phyloP scores from a whole-genome alignment of 2,329 filamentous ascomycete genomes.

The Ilyonectria mors-panacis region DNA sequence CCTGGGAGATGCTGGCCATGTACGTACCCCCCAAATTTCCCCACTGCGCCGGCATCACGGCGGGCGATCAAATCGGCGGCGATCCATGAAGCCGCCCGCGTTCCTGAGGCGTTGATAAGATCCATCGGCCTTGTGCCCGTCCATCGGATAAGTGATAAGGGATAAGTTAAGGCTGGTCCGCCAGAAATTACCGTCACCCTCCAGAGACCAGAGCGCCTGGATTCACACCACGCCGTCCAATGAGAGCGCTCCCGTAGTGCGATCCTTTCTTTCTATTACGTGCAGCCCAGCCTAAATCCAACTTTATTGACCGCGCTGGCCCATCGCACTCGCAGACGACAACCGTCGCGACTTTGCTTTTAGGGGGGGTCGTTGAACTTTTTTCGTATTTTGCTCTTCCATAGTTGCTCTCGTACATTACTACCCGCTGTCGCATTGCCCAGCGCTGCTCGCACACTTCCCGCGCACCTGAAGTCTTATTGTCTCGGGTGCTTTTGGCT shows the following conservation, averaged over 20 bases:
- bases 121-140: slow-evolving; percentile 12
- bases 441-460: background rate
- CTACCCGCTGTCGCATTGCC: background rate
- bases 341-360: slow-evolving; percentile 14
- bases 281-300: slow-evolving; percentile 27
- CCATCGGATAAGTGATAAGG: slow-evolving; percentile 18
- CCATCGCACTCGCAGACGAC: slow-evolving; percentile 8
- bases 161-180: slow-evolving; percentile 24
- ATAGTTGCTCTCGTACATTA: background rate
- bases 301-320: slow-evolving; percentile 24
- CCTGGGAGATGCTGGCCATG: slow-evolving; percentile 9
- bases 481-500: background rate
- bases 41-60: slow-evolving; percentile 14
- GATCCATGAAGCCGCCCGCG: slow-evolving; percentile 23
- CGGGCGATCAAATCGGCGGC: slow-evolving; percentile 26
- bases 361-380: background rate
- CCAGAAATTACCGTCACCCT: slow-evolving; percentile 27
- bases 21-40: slow-evolving; percentile 3
- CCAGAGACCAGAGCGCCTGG: slow-evolving; percentile 15
- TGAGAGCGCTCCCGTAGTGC: slow-evolving; percentile 20
- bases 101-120: slow-evolving; percentile 27
- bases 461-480: background rate
- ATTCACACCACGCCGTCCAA: slow-evolving; percentile 24
- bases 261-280: slow-evolving; percentile 31
- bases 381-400: slow-evolving; percentile 13